Percentiles rank a stretch among this genome's conserved stretches.
Conservation (phyloP, 1,139 yeast species). For the Magnusiomyces clavatus region DNA sequence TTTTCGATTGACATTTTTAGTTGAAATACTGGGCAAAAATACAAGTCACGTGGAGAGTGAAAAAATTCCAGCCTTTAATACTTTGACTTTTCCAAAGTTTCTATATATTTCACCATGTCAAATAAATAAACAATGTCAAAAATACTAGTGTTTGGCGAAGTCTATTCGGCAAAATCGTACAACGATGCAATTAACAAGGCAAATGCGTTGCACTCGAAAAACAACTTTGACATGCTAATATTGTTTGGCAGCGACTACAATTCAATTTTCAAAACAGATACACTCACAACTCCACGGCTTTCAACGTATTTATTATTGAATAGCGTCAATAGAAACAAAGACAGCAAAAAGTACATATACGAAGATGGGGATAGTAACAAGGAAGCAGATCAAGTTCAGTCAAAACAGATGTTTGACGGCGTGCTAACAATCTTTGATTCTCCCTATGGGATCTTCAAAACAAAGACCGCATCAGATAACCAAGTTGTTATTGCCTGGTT, state of each 20-base stretch:
- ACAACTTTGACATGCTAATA: constrained; percentile 19
- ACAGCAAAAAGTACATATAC: background rate
- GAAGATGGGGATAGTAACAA: background rate
- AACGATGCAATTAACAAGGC: constrained; percentile 17
- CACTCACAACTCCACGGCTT: background rate
- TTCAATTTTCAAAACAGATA: background rate
- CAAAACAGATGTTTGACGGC: background rate
- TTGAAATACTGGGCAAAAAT: too few species aligned
- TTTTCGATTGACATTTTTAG: too few species aligned
- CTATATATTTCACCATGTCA: too few species aligned
- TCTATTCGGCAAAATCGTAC: constrained; percentile 5
- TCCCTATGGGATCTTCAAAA: constrained; percentile 1
- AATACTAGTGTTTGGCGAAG: constrained; percentile 22
- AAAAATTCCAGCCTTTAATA: too few species aligned
- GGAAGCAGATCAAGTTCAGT: background rate
- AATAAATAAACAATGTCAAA: background rate
- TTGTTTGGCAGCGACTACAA: constrained; percentile 11
- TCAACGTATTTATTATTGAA: constrained; percentile 4
- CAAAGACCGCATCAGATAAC: background rate
- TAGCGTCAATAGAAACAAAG: background rate
- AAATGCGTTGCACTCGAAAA: constrained; percentile 18
- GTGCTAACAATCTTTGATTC: background rate
- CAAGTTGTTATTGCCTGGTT: constrained; percentile 3
- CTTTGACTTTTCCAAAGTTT: too few species aligned
- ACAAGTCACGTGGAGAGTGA: too few species aligned